phyloP scores from a whole-genome alignment of 371 early-diverging fungal species.

The Capillidium heterosporum region DNA sequence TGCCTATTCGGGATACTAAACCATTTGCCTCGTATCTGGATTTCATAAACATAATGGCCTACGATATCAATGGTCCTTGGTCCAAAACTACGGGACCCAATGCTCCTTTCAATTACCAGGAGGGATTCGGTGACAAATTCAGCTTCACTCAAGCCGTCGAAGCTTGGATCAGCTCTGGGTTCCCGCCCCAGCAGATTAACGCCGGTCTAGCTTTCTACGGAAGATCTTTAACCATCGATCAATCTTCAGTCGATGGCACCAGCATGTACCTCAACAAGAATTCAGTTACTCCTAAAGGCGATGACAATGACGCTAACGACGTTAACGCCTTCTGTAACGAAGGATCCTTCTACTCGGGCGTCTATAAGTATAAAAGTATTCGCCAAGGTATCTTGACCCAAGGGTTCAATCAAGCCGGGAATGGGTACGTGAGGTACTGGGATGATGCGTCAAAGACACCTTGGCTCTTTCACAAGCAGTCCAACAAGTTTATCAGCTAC shows the following conservation, averaged over 20 bases:
- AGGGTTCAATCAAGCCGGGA: slow-evolving; percentile 17
- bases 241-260: slow-evolving; percentile 20
- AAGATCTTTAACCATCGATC: slow-evolving; percentile 27
- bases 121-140: not conserved
- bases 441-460: slow-evolving; percentile 42
- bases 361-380: slow-evolving; percentile 44
- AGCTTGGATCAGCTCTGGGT: slow-evolving; percentile 30
- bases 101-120: slow-evolving; percentile 25
- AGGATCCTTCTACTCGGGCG: slow-evolving; percentile 24
- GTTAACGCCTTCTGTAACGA: slow-evolving; percentile 16
- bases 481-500: slow-evolving; percentile 34
- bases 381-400: slow-evolving; percentile 26
- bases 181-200: slow-evolving; percentile 32
- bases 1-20: slow-evolving; percentile 23
- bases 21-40: slow-evolving; percentile 27
- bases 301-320: slow-evolving; percentile 30
- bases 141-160: slow-evolving; percentile 13
- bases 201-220: slow-evolving; percentile 42
- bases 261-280: slow-evolving; percentile 12
- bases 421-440: slow-evolving; percentile 22
- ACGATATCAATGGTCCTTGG: slow-evolving; percentile 28
- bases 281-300: slow-evolving; percentile 18
- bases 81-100: slow-evolving; percentile 32
- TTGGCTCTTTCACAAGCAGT: slow-evolving; percentile 39
- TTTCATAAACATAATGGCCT: slow-evolving; percentile 32